Conservation (phyloP, 2,329 filamentous ascomycete genomes). For the Plenodomus lindquistii region DNA sequence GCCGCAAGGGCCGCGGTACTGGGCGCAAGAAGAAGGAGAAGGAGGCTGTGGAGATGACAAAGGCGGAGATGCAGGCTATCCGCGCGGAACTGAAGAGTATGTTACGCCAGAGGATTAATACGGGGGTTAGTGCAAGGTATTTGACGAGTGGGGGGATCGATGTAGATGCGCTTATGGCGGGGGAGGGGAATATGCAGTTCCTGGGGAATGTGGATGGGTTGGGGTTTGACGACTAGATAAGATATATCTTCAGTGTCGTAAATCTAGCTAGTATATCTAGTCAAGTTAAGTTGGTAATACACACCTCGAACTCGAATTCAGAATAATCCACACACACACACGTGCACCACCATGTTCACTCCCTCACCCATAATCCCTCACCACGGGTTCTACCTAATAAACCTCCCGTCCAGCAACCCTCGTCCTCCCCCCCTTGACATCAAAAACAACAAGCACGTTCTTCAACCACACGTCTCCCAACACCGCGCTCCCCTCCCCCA, state of each 20-base stretch:
- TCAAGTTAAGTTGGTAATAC: too few species aligned
- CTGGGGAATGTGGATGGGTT: constrained; percentile 60
- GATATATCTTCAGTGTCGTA: too few species aligned
- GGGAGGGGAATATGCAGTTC: constrained; percentile 64
- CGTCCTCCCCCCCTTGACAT: constrained; percentile 49
- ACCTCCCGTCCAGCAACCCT: constrained; percentile 41
- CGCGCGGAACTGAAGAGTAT: constrained; percentile 73
- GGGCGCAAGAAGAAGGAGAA: constrained; percentile 76
- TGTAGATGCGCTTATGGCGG: constrained; percentile 70
- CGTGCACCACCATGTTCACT: too few species aligned
- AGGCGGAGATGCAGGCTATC: constrained; percentile 72
- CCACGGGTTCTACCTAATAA: too few species aligned
- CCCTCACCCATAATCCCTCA: too few species aligned
- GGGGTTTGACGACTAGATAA: constrained; percentile 38
- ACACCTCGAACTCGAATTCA: too few species aligned
- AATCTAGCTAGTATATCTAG: too few species aligned
- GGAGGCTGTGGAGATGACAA: constrained; percentile 68
- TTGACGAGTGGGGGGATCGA: constrained; percentile 84
- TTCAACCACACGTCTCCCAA: constrained; percentile 53
- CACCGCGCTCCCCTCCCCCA: constrained; percentile 17
- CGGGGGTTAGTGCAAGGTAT: constrained; percentile 86
- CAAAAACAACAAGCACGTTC: constrained; percentile 54
- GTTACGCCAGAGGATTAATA: constrained; percentile 74
- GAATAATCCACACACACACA: too few species aligned
- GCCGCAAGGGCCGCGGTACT: constrained; percentile 66